Base-by-base conservation (phyloP, 371 early-diverging fungal genomes). In the Thermomucor indicae-seudaticae region DNA sequence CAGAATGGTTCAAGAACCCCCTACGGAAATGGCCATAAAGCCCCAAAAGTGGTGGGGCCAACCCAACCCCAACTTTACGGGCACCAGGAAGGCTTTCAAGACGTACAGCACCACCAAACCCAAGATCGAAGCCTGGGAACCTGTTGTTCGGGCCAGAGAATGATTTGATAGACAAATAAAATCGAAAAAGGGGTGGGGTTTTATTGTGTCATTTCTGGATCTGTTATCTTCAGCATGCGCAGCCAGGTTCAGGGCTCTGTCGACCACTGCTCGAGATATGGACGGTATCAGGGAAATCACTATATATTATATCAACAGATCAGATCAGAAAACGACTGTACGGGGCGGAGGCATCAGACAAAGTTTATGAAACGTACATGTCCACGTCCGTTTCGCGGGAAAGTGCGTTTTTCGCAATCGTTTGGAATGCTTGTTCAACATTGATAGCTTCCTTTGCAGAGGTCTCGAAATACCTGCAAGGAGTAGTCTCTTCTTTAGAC, bases 361-460 rank as follows among this genome's bases (percentile, higher is more conserved):
- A n/a, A n/a, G 6, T 24, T 23, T 11, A 32, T 20, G 14, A 6
- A 40, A 14, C 44, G 20, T 81, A 92, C 87, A 92, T 65, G 59
- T 92, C 92, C 25, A 90, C 87, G 43, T 95, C 95, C 23, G 85
- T 78, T 67, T 96, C 96, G 71, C 93, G 93, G 58, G 86, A 83
- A 52, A 97, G 72, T 34, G 97, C 96, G 53, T 91, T 92, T 72
- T 84, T 90, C 32, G 96, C 96, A 66, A 96, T 92, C 23, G 93
- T 90, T 58, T 89, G 89, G 82, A 98, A 98, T 27, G 97, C 97
- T 49, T 85, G 81, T 51, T 98, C 98, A 23, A 98, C 96, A 53
- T 98, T 96, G 74, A 92, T 93, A 42, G 91, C 93, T 66, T 94
- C 95, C 75, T 96, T 96, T 22, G 98, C 98, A 55, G 87, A 86